phyloP scores from a whole-genome alignment of 768 basidiomycete genomes.

The Chlorophyllum brunneum region DNA sequence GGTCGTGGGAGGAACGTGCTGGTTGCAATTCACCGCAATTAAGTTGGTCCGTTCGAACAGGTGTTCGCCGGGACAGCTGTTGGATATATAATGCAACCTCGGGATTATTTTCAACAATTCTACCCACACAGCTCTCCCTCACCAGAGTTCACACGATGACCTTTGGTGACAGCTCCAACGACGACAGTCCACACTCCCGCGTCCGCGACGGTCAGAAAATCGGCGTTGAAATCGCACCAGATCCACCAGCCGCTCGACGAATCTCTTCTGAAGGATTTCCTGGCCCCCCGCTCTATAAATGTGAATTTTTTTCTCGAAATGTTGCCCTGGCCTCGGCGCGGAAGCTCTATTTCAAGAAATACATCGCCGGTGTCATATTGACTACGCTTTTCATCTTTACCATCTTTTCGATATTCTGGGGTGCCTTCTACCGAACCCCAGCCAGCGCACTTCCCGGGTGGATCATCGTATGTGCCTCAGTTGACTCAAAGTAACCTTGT shows the following conservation, averaged over 20 bases:
- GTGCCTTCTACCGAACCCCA: slow-evolving; percentile 41
- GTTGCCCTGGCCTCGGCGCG: slow-evolving; percentile 23
- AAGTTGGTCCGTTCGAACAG: too few relatives aligned
- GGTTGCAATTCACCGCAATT: too few relatives aligned
- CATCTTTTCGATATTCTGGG: slow-evolving; percentile 58
- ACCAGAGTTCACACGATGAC: too few relatives aligned
- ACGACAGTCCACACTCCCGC: too few relatives aligned
- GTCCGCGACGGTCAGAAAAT: too few relatives aligned
- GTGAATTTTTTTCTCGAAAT: background rate
- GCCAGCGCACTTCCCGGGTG: slow-evolving; percentile 44
- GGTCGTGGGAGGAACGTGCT: too few relatives aligned
- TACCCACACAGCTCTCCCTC: too few relatives aligned
- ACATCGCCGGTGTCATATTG: slow-evolving; percentile 30
- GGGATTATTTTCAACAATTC: too few relatives aligned
- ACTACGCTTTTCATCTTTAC: slow-evolving; percentile 43
- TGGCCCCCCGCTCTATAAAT: background rate
- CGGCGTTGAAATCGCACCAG: too few relatives aligned
- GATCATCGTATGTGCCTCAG: slow-evolving; percentile 45
- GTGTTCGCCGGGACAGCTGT: too few relatives aligned
- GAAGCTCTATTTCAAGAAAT: slow-evolving; percentile 39
- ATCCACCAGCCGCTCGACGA: background rate
- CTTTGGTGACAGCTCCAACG: too few relatives aligned
- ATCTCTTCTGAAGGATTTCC: background rate
- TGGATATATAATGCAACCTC: too few relatives aligned
- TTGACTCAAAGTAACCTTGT: background rate